Evolutionary conservation across 306 rosid genomes (phyloP).

Genomic region (Quercus aquifolioides): DNA sequence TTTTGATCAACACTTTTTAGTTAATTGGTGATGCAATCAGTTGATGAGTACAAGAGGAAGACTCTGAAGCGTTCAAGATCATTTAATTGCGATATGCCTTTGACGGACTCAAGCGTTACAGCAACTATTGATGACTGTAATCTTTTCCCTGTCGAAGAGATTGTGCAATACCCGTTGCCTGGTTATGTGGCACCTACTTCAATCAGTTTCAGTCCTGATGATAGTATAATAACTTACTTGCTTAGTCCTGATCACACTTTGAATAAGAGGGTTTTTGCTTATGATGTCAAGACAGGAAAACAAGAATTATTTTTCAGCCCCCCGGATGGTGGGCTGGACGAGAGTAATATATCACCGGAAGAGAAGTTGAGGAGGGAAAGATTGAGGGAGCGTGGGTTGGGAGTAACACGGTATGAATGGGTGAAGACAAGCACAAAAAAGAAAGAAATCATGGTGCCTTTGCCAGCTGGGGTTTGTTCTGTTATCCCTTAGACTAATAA

Average conservation of each 20-base stretch:
- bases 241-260: conserved; percentile 77
- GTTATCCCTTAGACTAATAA: conserved; percentile 2
- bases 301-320: conserved; percentile 78
- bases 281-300: conserved; percentile 49
- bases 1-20: conserved; percentile 23
- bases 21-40: conserved; percentile 69
- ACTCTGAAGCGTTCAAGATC: conserved; percentile 67
- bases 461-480: conserved; percentile 92
- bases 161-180: conserved; percentile 88
- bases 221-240: conserved; percentile 58
- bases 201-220: conserved; percentile 82
- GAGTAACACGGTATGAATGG: conserved; percentile 96
- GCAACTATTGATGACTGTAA: conserved; percentile 49
- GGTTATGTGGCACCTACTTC: conserved; percentile 79
- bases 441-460: conserved; percentile 81
- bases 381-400: conserved; percentile 90
- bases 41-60: conserved; percentile 59
- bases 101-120: conserved; percentile 50
- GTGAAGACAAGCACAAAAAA: conserved; percentile 60
- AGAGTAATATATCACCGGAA: conserved; percentile 79
- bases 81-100: conserved; percentile 55
- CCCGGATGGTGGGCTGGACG: conserved; percentile 89
- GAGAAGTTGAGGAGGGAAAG: conserved; percentile 97
- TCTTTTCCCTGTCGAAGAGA: conserved; percentile 79
- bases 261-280: conserved; percentile 67